Base-by-base conservation (phyloP, 805 yeast genomes). In the Starmerella vaccinii region DNA sequence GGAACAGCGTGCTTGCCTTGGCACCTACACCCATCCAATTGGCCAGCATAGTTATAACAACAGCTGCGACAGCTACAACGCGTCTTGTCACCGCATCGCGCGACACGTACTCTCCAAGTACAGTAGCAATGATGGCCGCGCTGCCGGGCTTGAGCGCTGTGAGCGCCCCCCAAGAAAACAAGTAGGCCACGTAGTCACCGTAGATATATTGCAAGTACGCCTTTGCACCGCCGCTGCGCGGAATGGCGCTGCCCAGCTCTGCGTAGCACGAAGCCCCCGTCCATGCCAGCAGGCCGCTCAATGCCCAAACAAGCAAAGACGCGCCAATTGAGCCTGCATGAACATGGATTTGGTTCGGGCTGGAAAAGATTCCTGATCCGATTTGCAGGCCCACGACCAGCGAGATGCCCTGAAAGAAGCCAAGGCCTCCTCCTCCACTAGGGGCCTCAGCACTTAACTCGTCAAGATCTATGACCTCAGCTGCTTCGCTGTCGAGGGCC, bases 281-380 rank as follows among this genome's bases (percentile, higher is more conserved):
- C 72, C 72, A 70, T 1, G 72, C 72, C 21, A 70, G 58, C 26
- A 68, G 49, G 1, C 74, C 74, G 6, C 71, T 65, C 4, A 64
- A 55, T 1, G 61, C 49, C 74, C 74, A 70, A 7, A 68, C 66
- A 0, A 65, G 35, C 15, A 70, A 52, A 6, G 72, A 61, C 12
- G 65, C 61, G 4, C 68, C 71, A 0, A 63, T 65, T 2, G 72
- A 67, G 10, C 71, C 71, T 0, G 70, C 68, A 47, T 61, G 62
- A 15, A 60, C 54, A 51, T 64, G 62, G n/a, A 70, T 63, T 49
- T 65, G 65, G 37, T 68, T 65, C 2, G 74, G 74, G 10, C 72
- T 68, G 21, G 73, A 64, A 48, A 70, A 70, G 33, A 70, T 70
- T 7, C 74, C 74, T 2, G 73, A 68, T 8, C 73, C 73, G n/a